Percentiles rank a stretch among this genome's conserved stretches.
Evolutionary conservation across 495 filamentous ascomycete species (phyloP).

Genomic region (Penicillium soppii): DNA sequence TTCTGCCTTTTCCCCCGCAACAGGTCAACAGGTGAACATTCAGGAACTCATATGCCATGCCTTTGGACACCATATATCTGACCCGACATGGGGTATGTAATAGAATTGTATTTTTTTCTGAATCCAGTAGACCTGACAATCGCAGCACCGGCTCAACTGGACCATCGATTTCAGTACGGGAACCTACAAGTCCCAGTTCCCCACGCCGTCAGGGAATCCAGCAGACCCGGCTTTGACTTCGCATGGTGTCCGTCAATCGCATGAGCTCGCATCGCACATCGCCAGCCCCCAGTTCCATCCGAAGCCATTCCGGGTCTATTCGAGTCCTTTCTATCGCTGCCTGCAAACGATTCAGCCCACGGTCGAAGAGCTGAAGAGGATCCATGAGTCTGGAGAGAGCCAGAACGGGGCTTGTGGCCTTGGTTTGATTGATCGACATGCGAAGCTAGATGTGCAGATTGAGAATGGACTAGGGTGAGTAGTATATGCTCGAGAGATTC

Average conservation of each 20-base stretch:
- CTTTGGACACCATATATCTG: slow-evolving; percentile 79
- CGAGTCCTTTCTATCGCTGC: slow-evolving; percentile 87
- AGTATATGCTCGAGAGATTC: background rate
- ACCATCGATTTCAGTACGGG: slow-evolving; percentile 77
- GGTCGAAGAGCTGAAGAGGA: slow-evolving; percentile 51
- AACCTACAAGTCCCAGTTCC: slow-evolving; percentile 63
- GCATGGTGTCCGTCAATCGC: slow-evolving; percentile 81
- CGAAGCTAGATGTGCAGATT: slow-evolving; percentile 54
- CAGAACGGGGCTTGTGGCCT: background rate
- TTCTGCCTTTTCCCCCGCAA: slow-evolving; percentile 26
- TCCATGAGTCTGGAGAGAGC: background rate
- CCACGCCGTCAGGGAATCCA: slow-evolving; percentile 79
- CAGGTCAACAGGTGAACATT: background rate
- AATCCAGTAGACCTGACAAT: slow-evolving; percentile 11
- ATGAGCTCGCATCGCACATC: slow-evolving; percentile 70
- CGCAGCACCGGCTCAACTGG: slow-evolving; percentile 87
- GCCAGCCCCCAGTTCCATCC: slow-evolving; percentile 62
- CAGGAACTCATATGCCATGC: slow-evolving; percentile 27
- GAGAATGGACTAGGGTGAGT: slow-evolving; percentile 73
- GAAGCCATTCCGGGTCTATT: slow-evolving; percentile 66
- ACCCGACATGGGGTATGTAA: slow-evolving; percentile 78
- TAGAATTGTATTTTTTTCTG: background rate
- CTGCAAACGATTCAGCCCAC: slow-evolving; percentile 80
- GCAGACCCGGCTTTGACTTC: slow-evolving; percentile 84
- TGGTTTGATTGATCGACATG: slow-evolving; percentile 18